phyloP scores from a whole-genome alignment of 805 yeast genomes.

The Metschnikowia amazonensis region DNA sequence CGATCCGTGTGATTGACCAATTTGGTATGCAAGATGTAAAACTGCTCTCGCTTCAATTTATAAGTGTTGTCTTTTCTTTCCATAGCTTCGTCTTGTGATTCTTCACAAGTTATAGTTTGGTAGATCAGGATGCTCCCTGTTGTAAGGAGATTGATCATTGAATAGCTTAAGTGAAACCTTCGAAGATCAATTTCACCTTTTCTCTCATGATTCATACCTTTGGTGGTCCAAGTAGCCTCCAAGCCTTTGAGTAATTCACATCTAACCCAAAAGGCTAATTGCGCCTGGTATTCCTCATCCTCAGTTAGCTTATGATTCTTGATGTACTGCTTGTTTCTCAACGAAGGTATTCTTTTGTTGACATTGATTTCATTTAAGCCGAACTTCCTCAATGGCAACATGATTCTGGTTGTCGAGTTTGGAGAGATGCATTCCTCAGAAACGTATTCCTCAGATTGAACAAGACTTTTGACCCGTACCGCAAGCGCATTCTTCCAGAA shows the following conservation, averaged over 20 bases:
- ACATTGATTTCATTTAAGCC: constrained; percentile 40
- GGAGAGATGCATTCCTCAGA: constrained; percentile 27
- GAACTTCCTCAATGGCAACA: constrained; percentile 67
- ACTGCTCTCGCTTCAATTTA: constrained; percentile 37
- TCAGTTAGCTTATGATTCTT: constrained; percentile 50
- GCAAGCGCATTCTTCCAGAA: constrained; percentile 61
- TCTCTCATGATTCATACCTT: constrained; percentile 24
- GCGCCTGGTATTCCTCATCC: constrained; percentile 53
- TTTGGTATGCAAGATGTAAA: constrained; percentile 47
- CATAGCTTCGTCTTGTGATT: constrained; percentile 24
- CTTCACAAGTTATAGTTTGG: constrained; percentile 21
- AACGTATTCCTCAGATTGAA: constrained; percentile 16
- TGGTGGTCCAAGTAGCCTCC: constrained; percentile 61
- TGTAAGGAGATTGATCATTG: constrained; percentile 55
- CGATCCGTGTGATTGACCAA: constrained; percentile 46
- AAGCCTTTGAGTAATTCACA: constrained; percentile 57
- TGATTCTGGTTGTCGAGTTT: constrained; percentile 44
- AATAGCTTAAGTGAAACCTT: constrained; percentile 55
- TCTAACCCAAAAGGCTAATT: constrained; percentile 79
- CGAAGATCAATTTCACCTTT: constrained; percentile 64
- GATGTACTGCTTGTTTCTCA: constrained; percentile 66
- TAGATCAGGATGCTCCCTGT: constrained; percentile 45
- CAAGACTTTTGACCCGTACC: constrained; percentile 30
- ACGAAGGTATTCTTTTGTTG: constrained; percentile 61
- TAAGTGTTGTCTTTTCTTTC: constrained; percentile 11